These are phyloP conservation scores for Sergeia podlipaevii DNA, from an alignment of 208 protist genomes.

Conservation along the genomic window DNA sequence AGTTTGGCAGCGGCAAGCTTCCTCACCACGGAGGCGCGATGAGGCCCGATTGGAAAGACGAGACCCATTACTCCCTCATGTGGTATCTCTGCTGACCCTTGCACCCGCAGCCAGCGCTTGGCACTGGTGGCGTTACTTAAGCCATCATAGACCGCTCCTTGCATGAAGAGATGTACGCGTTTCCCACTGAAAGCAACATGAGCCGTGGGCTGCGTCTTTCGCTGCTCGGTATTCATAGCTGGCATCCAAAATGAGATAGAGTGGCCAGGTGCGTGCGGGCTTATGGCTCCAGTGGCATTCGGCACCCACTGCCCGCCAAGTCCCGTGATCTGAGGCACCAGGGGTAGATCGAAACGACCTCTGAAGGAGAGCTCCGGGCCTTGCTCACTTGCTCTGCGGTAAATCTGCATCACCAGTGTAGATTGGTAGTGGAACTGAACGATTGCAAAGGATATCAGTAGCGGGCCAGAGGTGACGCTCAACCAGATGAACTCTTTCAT, in stretches of 20 bases:
- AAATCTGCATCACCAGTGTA: slow-evolving; percentile 25
- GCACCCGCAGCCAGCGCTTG: not conserved
- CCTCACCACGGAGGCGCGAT: slow-evolving; percentile 27
- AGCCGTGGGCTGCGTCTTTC: slow-evolving; percentile 6
- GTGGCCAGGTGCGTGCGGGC: slow-evolving; percentile 20
- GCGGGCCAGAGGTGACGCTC: slow-evolving; percentile 22
- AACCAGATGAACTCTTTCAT: slow-evolving; percentile 55
- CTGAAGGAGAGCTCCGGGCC: slow-evolving; percentile 11
- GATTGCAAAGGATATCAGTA: slow-evolving; percentile 33
- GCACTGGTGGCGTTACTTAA: not conserved
- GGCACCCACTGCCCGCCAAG: slow-evolving; percentile 21
- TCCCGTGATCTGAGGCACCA: not conserved
- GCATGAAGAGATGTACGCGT: not conserved
- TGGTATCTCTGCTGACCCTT: slow-evolving; percentile 13
- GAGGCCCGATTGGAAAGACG: slow-evolving; percentile 33
- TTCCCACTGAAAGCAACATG: not conserved
- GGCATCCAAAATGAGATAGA: slow-evolving; percentile 13
- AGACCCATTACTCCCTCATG: slow-evolving; percentile 23
- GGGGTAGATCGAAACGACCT: slow-evolving; percentile 3
- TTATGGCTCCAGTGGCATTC: slow-evolving; percentile 11
- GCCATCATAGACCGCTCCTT: not conserved
- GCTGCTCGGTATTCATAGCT: not conserved
- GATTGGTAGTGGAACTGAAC: slow-evolving; percentile 40
- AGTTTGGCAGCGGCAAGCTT: slow-evolving; percentile 32
- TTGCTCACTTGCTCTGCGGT: slow-evolving; percentile 9